Conservation (phyloP, 192 early-diverging fungal genomes). For the Podochytrium sp. region DNA sequence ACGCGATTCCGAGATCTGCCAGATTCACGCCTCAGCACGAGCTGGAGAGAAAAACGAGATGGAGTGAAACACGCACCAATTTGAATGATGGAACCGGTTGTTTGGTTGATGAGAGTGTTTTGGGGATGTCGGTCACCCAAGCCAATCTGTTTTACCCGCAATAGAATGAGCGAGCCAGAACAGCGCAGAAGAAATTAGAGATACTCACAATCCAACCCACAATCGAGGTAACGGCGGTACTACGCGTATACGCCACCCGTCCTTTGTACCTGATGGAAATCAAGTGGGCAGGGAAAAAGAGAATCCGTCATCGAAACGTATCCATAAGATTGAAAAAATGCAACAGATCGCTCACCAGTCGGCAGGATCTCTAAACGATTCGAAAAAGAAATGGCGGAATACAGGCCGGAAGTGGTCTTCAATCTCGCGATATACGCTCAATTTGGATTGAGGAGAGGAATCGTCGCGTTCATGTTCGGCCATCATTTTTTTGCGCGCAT, state of each 20-base stretch:
- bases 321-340: not conserved
- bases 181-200: not conserved
- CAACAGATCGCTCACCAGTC: constrained; percentile 59
- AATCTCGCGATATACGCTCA: constrained; percentile 57
- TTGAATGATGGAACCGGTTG: constrained; percentile 86
- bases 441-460: constrained; percentile 59
- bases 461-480: constrained; percentile 41
- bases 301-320: too few relatives aligned
- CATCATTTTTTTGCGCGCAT: constrained; percentile 49
- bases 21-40: not conserved
- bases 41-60: constrained; percentile 2
- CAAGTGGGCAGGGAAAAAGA: too few relatives aligned
- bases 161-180: not conserved
- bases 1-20: constrained; percentile 86
- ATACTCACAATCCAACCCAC: constrained; percentile 80
- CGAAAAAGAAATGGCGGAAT: constrained; percentile 78
- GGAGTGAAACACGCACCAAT: constrained; percentile 65
- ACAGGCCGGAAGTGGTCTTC: constrained; percentile 56
- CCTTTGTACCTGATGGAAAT: constrained; percentile 73
- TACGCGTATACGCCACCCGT: constrained; percentile 72
- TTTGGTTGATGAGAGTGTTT: constrained; percentile 86
- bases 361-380: constrained; percentile 68
- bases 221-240: constrained; percentile 84
- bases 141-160: constrained; percentile 48
- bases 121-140: constrained; percentile 92